These are phyloP conservation scores for Sherardia arvensis DNA, from an alignment of 257 asterid species.

Conservation along the genomic window DNA sequence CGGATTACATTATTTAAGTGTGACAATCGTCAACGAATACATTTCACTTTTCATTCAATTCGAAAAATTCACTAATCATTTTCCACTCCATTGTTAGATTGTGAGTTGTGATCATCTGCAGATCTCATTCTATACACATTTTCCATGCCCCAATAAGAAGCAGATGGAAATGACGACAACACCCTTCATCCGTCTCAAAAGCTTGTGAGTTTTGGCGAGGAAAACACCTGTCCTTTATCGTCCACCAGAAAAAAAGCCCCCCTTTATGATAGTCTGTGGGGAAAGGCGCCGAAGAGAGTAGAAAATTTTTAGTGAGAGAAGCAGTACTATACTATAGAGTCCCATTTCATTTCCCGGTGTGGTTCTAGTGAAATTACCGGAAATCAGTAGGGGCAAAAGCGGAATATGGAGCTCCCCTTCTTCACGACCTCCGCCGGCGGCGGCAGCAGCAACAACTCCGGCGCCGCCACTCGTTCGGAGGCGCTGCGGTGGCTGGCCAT, in stretches of 20 bases:
- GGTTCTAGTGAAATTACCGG: neutral
- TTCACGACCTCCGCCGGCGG: slow-evolving; percentile 39
- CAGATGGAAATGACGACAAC: neutral
- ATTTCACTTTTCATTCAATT: no score
- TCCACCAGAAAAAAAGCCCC: neutral
- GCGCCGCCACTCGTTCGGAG: slow-evolving; percentile 56
- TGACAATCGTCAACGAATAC: no score
- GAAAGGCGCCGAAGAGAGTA: neutral
- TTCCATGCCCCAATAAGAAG: neutral
- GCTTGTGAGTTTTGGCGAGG: neutral
- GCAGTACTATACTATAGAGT: neutral
- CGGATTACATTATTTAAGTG: no score
- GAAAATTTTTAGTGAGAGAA: neutral
- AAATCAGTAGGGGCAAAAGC: neutral
- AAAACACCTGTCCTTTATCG: slow-evolving; percentile 10
- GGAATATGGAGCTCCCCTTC: slow-evolving; percentile 71
- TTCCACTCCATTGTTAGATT: no score
- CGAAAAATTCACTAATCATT: no score
- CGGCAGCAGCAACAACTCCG: slow-evolving; percentile 46
- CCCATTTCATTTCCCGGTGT: neutral
- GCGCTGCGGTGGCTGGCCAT: slow-evolving; percentile 78
- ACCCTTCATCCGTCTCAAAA: neutral
- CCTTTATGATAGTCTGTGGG: neutral
- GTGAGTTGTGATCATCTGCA: neutral
- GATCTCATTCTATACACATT: neutral